These are phyloP conservation scores for Gossypium anomalum DNA, from an alignment of 345 rosid genomes.

Conservation along the genomic window DNA sequence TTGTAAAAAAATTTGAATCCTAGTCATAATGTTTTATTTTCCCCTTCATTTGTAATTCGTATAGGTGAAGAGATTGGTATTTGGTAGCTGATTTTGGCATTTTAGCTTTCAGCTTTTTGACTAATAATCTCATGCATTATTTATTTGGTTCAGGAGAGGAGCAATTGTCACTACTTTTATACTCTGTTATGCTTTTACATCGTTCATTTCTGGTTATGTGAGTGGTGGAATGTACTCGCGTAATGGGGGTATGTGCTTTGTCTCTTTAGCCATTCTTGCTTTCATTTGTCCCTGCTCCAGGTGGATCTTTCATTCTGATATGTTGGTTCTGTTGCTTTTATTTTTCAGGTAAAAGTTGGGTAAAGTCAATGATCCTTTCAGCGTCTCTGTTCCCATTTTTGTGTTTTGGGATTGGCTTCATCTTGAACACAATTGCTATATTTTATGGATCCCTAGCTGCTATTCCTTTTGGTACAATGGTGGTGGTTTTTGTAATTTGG, in stretches of 20 bases:
- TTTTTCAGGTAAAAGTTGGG: conserved; percentile 81
- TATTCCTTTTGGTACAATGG: conserved; percentile 95
- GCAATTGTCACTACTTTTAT: conserved; percentile 98
- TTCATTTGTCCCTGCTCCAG: background rate
- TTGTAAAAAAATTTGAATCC: background rate
- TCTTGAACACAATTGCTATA: conserved; percentile 84
- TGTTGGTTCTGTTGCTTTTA: background rate
- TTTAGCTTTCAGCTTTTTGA: background rate
- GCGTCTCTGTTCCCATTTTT: conserved; percentile 90
- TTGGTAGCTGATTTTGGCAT: background rate
- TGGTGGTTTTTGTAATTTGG: conserved; percentile 90
- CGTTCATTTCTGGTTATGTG: conserved; percentile 94
- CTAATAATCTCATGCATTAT: background rate
- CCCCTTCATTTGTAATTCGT: background rate
- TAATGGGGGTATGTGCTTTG: conserved; percentile 67
- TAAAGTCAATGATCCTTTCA: conserved; percentile 87
- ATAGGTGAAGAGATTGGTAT: background rate
- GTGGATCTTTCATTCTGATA: background rate
- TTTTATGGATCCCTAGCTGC: conserved; percentile 95
- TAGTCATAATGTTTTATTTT: background rate
- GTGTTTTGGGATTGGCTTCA: conserved; percentile 89
- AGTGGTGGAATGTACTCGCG: conserved; percentile 99
- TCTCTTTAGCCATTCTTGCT: conserved; percentile 3
- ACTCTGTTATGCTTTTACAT: conserved; percentile 91
- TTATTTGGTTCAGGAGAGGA: conserved; percentile 75